Percentiles rank a stretch among this genome's conserved stretches.
phyloP scores from a whole-genome alignment of 2,329 filamentous ascomycete genomes.

The Verticillium nubilum region DNA sequence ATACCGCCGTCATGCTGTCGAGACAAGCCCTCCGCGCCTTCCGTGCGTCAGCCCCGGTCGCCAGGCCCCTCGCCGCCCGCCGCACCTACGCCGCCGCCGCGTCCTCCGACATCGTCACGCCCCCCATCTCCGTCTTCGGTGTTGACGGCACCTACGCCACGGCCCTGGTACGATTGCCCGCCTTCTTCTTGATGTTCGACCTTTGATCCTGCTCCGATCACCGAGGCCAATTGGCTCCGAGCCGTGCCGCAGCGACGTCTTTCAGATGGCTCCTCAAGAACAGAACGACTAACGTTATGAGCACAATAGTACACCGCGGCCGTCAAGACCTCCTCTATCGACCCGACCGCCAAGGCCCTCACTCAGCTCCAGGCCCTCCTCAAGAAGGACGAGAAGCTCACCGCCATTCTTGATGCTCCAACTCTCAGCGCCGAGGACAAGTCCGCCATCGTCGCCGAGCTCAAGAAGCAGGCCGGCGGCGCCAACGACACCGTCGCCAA shows the following conservation, averaged over 20 bases:
- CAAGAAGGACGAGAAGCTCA: slow-evolving; percentile 79
- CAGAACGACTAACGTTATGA: not conserved
- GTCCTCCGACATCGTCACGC: slow-evolving; percentile 63
- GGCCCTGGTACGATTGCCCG: slow-evolving; percentile 74
- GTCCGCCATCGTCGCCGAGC: slow-evolving; percentile 76
- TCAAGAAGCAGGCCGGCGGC: slow-evolving; percentile 73
- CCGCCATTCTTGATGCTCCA: slow-evolving; percentile 68
- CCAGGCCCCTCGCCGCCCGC: slow-evolving; percentile 48
- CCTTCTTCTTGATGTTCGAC: not conserved
- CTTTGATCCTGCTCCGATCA: not conserved
- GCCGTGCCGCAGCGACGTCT: not conserved
- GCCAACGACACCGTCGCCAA: slow-evolving; percentile 86
- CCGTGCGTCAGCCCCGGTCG: slow-evolving; percentile 50
- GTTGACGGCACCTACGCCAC: slow-evolving; percentile 97
- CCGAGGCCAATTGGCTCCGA: slow-evolving; percentile 23
- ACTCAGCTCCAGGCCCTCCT: slow-evolving; percentile 64
- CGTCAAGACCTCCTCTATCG: slow-evolving; percentile 79
- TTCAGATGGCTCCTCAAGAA: too few relatives aligned
- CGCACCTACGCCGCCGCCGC: slow-evolving; percentile 74
- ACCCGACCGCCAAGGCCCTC: slow-evolving; percentile 78
- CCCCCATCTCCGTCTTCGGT: slow-evolving; percentile 88
- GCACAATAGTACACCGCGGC: slow-evolving; percentile 85
- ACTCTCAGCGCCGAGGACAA: slow-evolving; percentile 78
- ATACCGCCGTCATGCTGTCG: slow-evolving; percentile 47
- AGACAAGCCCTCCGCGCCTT: slow-evolving; percentile 52